A percentile compares a stretch with the other conserved stretches of the same genome.
Evolutionary conservation across 2,329 filamentous ascomycete species (phyloP).

Genomic region (Monilinia fructigena): DNA sequence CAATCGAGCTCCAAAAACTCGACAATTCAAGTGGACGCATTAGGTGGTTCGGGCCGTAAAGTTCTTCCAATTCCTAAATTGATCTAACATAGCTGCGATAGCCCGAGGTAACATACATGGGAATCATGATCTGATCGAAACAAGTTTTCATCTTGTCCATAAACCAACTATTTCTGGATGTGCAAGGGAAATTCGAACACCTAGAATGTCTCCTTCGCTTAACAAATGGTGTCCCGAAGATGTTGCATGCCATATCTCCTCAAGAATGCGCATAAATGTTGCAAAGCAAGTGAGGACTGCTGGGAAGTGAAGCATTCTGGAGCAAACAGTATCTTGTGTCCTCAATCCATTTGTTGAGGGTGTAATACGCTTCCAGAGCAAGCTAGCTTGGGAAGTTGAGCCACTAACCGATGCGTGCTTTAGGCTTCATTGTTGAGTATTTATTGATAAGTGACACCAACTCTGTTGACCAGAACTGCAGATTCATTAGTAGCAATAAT

Average conservation of each 20-base stretch:
- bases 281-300: neutral
- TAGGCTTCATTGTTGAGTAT: no score
- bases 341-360: no score
- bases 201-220: neutral
- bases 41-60: neutral
- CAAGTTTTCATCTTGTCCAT: no score
- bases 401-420: no score
- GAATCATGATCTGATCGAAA: no score
- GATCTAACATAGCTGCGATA: no score
- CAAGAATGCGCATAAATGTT: neutral
- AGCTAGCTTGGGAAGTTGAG: no score
- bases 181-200: neutral
- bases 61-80: neutral
- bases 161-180: neutral
- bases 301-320: neutral
- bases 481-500: no score
- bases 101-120: no score
- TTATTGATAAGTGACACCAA: no score
- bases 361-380: no score
- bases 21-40: neutral
- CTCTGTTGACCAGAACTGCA: no score
- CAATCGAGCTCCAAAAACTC: neutral
- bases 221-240: neutral
- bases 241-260: neutral
- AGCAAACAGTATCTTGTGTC: neutral